Evolutionary conservation across 73 alveolate genomes (phyloP), one percentile per base, ranked within the genome.

Genomic region (Blepharisma stoltei): DNA sequence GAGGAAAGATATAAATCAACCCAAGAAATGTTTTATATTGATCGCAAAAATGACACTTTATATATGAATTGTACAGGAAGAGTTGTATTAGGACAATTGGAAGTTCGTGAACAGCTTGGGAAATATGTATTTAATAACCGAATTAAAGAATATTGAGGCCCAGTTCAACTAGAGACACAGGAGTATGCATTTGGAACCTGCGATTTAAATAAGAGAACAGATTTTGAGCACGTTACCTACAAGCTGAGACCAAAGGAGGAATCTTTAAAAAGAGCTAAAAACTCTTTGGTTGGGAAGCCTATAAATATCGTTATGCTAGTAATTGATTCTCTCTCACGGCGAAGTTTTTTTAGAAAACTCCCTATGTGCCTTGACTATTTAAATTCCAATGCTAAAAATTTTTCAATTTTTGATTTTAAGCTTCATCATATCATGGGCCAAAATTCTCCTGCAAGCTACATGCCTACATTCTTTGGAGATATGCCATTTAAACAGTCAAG

Each of bases 401-500:
- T 52, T n/a, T n/a, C 67, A 3, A 52, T 60, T 25, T 25, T 18
- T 25, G 73, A 60, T 25, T 60, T 60, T 60, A 18, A 60, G 18
- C 14, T 60, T 38, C 73, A 60, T 25, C 14, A 60, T 25, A 38
- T 60, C 23, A 14, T 18, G 48, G 73, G 73, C 3, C 46, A 60
- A 25, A 14, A 60, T 25, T 60, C 73, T 9, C 46, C 73, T 25
- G 73, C 14, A 14, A 60, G 73, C 23, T 60, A 14, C 46, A 60
- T 60, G 73, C 73, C 73, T 14, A 60, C 73, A 14, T 60, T 60
- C 73, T 18, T 60, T 14, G 73, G 73, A 14, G 73, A 60, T 1
- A 20, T 25, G 46, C 37, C 37, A 14, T 60, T 18, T 25, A 14
- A n/a, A 18, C 38, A 38, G 11, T 60, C 23, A 60, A 25, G 23